Evolutionary conservation across 345 rosid genomes (phyloP).

Genomic region (Citropsis articulata): DNA sequence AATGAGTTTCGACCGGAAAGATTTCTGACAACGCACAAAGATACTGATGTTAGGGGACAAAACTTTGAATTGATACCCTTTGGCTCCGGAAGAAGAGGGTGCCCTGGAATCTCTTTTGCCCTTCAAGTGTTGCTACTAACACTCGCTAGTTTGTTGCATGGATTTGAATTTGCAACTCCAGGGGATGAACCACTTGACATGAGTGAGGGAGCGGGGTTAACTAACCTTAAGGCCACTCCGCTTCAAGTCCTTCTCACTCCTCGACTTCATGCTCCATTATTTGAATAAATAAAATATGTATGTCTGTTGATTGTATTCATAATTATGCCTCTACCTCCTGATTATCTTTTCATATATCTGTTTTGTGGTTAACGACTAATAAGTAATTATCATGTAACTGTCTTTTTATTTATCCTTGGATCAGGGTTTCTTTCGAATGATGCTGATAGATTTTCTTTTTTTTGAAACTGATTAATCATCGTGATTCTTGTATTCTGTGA

Average conservation of each 20-base stretch:
- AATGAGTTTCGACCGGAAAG: slow-evolving; percentile 35
- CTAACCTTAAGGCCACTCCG: slow-evolving; percentile 6
- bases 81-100: slow-evolving; percentile 38
- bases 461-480: no score
- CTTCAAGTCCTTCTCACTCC: slow-evolving; percentile 15
- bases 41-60: slow-evolving; percentile 30
- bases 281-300: not conserved
- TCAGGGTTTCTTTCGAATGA: no score
- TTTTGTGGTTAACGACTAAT: not conserved
- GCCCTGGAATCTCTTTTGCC: slow-evolving; percentile 39
- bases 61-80: slow-evolving; percentile 40
- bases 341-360: not conserved
- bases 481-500: no score
- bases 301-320: not conserved
- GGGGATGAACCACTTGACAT: slow-evolving; percentile 25
- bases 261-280: slow-evolving; percentile 8
- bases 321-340: not conserved
- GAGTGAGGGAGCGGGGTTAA: slow-evolving; percentile 15
- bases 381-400: no score
- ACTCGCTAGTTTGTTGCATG: slow-evolving; percentile 34
- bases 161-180: slow-evolving; percentile 27
- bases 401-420: no score
- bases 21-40: slow-evolving; percentile 31
- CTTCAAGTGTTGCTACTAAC: slow-evolving; percentile 26
- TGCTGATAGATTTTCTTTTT: no score